Percentiles rank a stretch among this genome's conserved stretches.
phyloP scores from a whole-genome alignment of 176 grass and related monocot species.

The Themeda triandra region DNA sequence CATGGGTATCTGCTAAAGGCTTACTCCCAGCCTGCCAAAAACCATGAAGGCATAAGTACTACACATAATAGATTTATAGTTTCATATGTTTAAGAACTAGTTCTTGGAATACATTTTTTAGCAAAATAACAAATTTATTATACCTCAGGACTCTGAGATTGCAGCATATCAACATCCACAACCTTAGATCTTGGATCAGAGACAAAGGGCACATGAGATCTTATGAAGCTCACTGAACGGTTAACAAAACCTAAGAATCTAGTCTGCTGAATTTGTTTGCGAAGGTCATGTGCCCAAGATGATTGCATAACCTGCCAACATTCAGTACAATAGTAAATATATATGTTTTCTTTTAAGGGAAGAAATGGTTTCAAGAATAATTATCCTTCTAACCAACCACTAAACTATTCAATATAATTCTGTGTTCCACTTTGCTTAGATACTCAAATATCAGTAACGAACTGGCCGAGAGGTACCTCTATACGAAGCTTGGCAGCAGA shows the following conservation, averaged over 20 bases:
- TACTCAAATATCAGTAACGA: background rate
- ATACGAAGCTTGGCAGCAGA: conserved; percentile 55
- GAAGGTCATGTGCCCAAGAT: conserved; percentile 75
- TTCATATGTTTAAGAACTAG: conserved; percentile 4
- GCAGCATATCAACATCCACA: conserved; percentile 61
- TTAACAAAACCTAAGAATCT: conserved; percentile 78
- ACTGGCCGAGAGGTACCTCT: conserved; percentile 43
- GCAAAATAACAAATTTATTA: background rate
- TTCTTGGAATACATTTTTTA: conserved; percentile 2
- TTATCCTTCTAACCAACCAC: background rate
- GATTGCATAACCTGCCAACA: conserved; percentile 63
- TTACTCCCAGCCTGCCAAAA: conserved; percentile 33
- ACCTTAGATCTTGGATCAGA: conserved; percentile 78
- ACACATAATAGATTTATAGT: background rate
- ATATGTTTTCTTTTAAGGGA: background rate
- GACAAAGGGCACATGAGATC: conserved; percentile 66
- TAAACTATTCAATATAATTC: background rate
- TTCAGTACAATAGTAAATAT: conserved; percentile 11
- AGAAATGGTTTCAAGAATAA: background rate
- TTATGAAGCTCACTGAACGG: conserved; percentile 67
- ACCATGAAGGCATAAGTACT: background rate
- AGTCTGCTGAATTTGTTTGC: conserved; percentile 66
- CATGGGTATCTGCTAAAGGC: conserved; percentile 7
- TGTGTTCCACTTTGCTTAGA: background rate
- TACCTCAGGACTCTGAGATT: conserved; percentile 41